A percentile compares a stretch with the other conserved stretches of the same genome.
Evolutionary conservation across 495 filamentous ascomycete genomes (phyloP).

Genomic region (Diplogelasinospora grovesii): DNA sequence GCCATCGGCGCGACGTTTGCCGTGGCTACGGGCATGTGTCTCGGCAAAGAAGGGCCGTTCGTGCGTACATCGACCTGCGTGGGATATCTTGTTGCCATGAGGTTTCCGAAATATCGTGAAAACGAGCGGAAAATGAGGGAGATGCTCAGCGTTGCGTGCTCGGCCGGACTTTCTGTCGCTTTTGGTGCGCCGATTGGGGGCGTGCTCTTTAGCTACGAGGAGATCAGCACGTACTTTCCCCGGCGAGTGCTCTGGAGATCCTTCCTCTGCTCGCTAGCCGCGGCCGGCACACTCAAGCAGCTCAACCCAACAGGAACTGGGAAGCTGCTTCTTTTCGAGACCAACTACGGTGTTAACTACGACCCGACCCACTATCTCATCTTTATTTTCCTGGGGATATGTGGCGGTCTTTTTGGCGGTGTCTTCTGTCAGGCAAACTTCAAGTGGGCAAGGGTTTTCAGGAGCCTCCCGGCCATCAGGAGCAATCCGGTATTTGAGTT

Average conservation of each 20-base stretch:
- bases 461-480: conserved; percentile 43
- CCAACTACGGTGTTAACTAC: conserved; percentile 49
- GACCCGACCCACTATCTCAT: conserved; percentile 45
- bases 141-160: conserved; percentile 47
- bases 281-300: conserved; percentile 43
- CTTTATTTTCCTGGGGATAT: conserved; percentile 48
- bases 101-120: conserved; percentile 46
- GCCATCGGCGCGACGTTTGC: conserved; percentile 49
- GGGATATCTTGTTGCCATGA: conserved; percentile 42
- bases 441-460: conserved; percentile 49
- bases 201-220: conserved; percentile 50
- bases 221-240: conserved; percentile 49
- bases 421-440: conserved; percentile 52
- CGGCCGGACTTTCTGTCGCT: conserved; percentile 47
- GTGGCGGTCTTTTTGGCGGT: conserved; percentile 49
- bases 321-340: conserved; percentile 52
- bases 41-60: conserved; percentile 55
- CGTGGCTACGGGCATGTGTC: conserved; percentile 50
- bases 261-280: conserved; percentile 49
- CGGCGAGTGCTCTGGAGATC: conserved; percentile 48
- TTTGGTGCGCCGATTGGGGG: conserved; percentile 54
- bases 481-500: conserved; percentile 48
- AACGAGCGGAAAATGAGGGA: conserved; percentile 49
- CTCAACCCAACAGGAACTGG: conserved; percentile 53
- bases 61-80: conserved; percentile 52